Conservation (phyloP, 306 rosid species). For the Luffa acutangula region DNA sequence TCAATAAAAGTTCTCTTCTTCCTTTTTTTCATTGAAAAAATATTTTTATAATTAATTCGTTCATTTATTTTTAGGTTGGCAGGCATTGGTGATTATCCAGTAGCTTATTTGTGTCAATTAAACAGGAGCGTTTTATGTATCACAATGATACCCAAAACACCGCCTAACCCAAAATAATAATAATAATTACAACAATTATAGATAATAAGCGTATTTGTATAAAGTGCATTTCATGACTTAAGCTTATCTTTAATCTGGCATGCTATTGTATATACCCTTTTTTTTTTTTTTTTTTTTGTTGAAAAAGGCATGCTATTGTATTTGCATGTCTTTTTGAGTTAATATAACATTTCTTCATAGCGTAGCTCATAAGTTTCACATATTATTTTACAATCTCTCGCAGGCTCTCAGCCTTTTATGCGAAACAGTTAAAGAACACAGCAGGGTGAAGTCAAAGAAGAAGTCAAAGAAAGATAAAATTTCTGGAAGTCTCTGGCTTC, state of each 20-base stretch:
- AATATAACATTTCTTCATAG: not conserved
- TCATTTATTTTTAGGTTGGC: not conserved
- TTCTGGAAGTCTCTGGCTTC: constrained; percentile 35
- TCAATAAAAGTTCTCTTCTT: not conserved
- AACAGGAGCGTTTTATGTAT: not conserved
- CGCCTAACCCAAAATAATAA: not conserved
- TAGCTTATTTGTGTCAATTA: not conserved
- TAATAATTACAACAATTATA: not conserved
- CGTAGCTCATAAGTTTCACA: not conserved
- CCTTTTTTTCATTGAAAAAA: not conserved
- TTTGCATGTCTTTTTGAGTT: not conserved
- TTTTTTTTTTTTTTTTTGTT: too few species aligned
- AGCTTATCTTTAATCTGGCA: not conserved
- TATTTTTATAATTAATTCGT: not conserved
- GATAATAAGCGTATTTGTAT: not conserved
- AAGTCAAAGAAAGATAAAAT: constrained; percentile 26
- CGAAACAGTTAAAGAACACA: constrained; percentile 46
- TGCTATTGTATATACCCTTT: not conserved
- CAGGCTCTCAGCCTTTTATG: constrained; percentile 83
- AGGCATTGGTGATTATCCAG: not conserved
- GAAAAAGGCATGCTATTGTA: not conserved
- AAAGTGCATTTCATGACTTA: not conserved
- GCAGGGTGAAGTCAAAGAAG: constrained; percentile 20
- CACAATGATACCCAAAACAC: not conserved
- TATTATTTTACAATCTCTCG: constrained; percentile 11